Conservation (phyloP, 345 rosid species). For the Brassica cretica region DNA sequence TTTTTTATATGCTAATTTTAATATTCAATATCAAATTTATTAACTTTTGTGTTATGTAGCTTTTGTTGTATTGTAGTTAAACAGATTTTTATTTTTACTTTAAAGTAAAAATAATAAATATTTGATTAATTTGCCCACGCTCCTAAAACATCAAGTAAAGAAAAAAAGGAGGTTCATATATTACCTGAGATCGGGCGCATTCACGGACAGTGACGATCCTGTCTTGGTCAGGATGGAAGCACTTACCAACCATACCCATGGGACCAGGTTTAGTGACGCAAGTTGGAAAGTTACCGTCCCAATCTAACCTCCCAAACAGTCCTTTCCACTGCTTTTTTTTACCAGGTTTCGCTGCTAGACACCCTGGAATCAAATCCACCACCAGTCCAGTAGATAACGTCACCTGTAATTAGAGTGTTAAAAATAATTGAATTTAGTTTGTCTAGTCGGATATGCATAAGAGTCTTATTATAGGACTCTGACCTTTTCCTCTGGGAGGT, state of each 20-base stretch:
- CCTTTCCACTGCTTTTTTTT: conserved; percentile 84
- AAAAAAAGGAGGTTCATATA: neutral
- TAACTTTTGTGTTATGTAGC: neutral
- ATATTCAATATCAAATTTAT: neutral
- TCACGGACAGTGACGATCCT: conserved; percentile 83
- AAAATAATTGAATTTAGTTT: neutral
- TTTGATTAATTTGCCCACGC: neutral
- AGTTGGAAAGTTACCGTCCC: conserved; percentile 96
- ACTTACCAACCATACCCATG: conserved; percentile 90
- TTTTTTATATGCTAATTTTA: neutral
- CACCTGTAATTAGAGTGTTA: conserved; percentile 43
- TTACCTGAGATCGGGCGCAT: conserved; percentile 84
- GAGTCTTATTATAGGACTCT: conserved; percentile 2
- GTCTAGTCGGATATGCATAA: neutral
- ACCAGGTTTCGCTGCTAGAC: conserved; percentile 71
- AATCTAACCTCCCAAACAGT: conserved; percentile 79
- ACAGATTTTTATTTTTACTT: neutral
- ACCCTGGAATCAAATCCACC: conserved; percentile 72
- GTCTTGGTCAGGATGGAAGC: conserved; percentile 92
- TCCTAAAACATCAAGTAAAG: neutral
- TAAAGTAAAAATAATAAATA: neutral
- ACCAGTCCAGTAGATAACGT: conserved; percentile 57
- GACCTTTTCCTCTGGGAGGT: conserved; percentile 74
- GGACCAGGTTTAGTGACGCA: conserved; percentile 88
- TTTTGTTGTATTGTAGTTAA: neutral